These are phyloP conservation scores for Marasmius tenuissimus DNA, from an alignment of 1,284 basidiomycete species.

Conservation along the genomic window DNA sequence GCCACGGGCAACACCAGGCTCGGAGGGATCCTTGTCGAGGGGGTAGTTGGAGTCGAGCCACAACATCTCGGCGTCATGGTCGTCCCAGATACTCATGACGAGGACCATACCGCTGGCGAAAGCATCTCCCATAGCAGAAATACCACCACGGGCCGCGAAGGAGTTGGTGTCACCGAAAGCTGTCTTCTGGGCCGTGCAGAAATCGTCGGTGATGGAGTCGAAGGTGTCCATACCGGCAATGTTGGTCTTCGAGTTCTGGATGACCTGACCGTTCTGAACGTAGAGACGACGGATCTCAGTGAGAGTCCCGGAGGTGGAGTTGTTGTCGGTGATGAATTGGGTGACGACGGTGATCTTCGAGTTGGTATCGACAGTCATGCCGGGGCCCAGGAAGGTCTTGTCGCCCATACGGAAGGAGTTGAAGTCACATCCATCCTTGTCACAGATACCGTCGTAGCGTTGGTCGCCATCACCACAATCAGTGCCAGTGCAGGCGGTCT, in stretches of 20 bases:
- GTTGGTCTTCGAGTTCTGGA: slow-evolving; percentile 47
- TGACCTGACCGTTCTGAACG: slow-evolving; percentile 49
- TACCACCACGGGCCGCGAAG: slow-evolving; percentile 25
- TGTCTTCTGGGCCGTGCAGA: slow-evolving; percentile 10
- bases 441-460: slow-evolving; percentile 33
- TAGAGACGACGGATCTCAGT: slow-evolving; percentile 52
- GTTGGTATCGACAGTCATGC: slow-evolving; percentile 42
- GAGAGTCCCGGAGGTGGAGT: slow-evolving; percentile 42
- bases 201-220: not conserved
- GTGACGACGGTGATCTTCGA: slow-evolving; percentile 54
- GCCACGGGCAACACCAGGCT: too few relatives aligned
- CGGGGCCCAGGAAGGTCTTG: slow-evolving; percentile 18
- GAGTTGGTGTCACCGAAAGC: slow-evolving; percentile 41
- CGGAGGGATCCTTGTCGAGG: too few relatives aligned
- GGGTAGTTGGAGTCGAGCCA: too few relatives aligned
- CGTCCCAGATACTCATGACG: too few relatives aligned
- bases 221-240: slow-evolving; percentile 19
- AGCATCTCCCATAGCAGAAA: too few relatives aligned
- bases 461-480: slow-evolving; percentile 3
- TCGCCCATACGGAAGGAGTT: slow-evolving; percentile 46
- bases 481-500: not conserved
- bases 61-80: too few relatives aligned
- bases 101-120: too few relatives aligned
- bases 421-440: slow-evolving; percentile 45
- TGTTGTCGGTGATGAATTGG: slow-evolving; percentile 50